Evolutionary conservation across 169 alveolate genomes (phyloP), one percentile per base, ranked within the genome.

Genomic region (Plasmodium vinckei): DNA sequence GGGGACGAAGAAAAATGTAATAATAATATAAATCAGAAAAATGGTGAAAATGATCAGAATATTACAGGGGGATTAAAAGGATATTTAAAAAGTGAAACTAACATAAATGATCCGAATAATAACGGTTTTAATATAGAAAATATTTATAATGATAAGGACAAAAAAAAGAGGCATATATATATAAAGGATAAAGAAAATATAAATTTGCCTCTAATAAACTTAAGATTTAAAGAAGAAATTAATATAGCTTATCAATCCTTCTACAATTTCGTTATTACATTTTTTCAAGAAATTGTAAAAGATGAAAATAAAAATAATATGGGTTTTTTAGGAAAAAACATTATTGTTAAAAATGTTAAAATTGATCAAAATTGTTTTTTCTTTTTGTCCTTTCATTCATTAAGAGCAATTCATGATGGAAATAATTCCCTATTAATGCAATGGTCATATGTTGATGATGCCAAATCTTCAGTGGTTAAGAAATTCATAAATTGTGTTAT

Each of bases 341-440:
- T 86, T 59, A 60, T 86, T 44, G 60, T 86, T 33, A 68, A 86
- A 70, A 86, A 86, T 71, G 65, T 70, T 19, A 86, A 86, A 53
- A 21, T 23, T 49, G 25, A 72, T 23, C 75, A 64, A 42, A 51
- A 25, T 12, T 86, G 46, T 71, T 57, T 69, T 86, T 71, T 69
- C 25, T 54, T 59, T 64, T 63, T 86, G 42, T 70, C 87, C 27
- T 69, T 86, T 49, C 71, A 57, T 61, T 86, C 91, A 15, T 73
- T 86, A 25, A 59, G 87, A 72, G 91, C 91, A 19, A 71, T 86
- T 46, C 91, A 86, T 65, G 91, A 86, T 86, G 91, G 91, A 21
- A 44, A 63, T 7, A 69, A 49, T 59, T 46, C 51, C 6, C 51
- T 86, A 33, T 27, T 86, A 21, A 51, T 86, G n/a, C 91, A 70